Evolutionary conservation across 371 early-diverging fungal species (phyloP).

Genomic region (Rhizopus microsporus): DNA sequence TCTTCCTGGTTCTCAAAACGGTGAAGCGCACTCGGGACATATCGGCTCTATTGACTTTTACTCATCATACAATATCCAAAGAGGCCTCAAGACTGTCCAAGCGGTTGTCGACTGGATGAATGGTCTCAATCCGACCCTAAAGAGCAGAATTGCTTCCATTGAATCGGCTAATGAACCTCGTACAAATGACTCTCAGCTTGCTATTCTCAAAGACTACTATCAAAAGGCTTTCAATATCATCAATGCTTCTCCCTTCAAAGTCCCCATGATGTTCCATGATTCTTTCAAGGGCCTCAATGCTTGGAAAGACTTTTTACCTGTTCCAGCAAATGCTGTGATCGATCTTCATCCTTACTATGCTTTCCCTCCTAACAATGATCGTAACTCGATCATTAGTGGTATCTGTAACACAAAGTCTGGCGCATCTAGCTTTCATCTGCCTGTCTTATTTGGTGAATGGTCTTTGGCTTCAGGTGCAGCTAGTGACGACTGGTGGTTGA

Average conservation of each 20-base stretch:
- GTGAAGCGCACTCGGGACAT: slow-evolving; percentile 52
- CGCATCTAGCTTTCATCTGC: slow-evolving; percentile 24
- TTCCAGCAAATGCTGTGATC: slow-evolving; percentile 31
- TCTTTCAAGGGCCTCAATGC: slow-evolving; percentile 27
- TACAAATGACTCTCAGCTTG: slow-evolving; percentile 6
- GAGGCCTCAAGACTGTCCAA: slow-evolving; percentile 27
- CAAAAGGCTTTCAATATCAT: slow-evolving; percentile 24
- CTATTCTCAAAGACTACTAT: slow-evolving; percentile 24
- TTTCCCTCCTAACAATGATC: slow-evolving; percentile 21
- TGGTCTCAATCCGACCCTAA: slow-evolving; percentile 13
- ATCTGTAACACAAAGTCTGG: slow-evolving; percentile 14
- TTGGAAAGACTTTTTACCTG: slow-evolving; percentile 31
- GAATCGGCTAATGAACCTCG: slow-evolving; percentile 33
- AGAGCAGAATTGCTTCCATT: slow-evolving; percentile 25
- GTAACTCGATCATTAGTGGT: slow-evolving; percentile 15
- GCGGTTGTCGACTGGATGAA: slow-evolving; percentile 39
- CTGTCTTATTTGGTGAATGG: slow-evolving; percentile 37
- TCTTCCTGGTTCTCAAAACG: slow-evolving; percentile 65
- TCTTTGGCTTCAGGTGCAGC: slow-evolving; percentile 26
- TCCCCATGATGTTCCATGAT: slow-evolving; percentile 41
- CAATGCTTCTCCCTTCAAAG: slow-evolving; percentile 21
- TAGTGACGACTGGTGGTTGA: slow-evolving; percentile 10
- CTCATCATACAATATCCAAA: slow-evolving; percentile 24
- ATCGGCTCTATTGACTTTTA: slow-evolving; percentile 24
- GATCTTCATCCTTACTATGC: slow-evolving; percentile 41